phyloP scores from a whole-genome alignment of 164 flowering plant species.

The Chimonanthus salicifolius region DNA sequence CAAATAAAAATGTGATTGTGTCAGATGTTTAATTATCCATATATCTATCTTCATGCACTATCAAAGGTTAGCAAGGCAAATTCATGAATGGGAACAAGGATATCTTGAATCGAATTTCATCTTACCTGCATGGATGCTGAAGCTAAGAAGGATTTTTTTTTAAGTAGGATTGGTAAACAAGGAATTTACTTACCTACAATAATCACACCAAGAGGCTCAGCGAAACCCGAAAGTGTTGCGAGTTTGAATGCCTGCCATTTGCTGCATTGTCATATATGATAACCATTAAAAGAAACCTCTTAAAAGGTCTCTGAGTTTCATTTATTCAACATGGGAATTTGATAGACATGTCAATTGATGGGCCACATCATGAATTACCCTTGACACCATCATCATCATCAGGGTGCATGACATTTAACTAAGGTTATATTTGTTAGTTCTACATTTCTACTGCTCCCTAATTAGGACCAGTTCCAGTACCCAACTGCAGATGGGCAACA shows the following conservation, averaged over 20 bases:
- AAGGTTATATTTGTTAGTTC: no score
- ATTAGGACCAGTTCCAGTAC: no score
- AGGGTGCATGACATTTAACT: no score
- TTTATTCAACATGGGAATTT: neutral
- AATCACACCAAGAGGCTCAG: constrained; percentile 87
- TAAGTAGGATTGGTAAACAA: neutral
- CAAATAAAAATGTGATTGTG: neutral
- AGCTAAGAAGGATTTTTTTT: no score
- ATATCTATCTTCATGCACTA: neutral
- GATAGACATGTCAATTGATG: neutral
- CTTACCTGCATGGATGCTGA: no score
- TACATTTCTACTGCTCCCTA: no score
- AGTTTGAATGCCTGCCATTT: constrained; percentile 97
- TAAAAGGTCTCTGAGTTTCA: neutral
- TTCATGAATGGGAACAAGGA: neutral
- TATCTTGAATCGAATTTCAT: no score
- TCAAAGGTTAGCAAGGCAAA: neutral
- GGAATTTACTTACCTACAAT: constrained; percentile 60
- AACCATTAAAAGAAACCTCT: neutral
- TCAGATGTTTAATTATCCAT: neutral
- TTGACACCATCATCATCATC: no score
- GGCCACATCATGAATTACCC: neutral
- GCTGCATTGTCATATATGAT: constrained; percentile 32
- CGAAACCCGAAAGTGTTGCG: constrained; percentile 89
- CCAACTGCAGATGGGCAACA: no score